Evolutionary conservation across 2,329 filamentous ascomycete species (phyloP).

Genomic region (Aspergillus fumigatus): DNA sequence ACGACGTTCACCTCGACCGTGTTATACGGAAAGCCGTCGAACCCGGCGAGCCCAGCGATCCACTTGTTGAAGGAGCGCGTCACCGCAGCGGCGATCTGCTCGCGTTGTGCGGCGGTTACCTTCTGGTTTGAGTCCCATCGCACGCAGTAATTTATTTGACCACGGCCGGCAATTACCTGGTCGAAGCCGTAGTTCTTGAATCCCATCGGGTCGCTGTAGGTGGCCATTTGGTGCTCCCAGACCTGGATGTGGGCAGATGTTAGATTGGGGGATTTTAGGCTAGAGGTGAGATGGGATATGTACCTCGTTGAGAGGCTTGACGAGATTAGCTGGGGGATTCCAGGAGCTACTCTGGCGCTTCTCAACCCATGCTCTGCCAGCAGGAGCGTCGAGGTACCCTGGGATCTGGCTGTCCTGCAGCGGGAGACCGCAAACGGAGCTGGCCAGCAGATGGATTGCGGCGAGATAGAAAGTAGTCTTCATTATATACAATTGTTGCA

Average conservation of each 20-base stretch:
- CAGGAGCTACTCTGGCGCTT: slow-evolving; percentile 8
- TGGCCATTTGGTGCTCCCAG: slow-evolving; percentile 12
- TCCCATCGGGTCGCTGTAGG: slow-evolving; percentile 10
- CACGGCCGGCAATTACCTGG: slow-evolving; percentile 9
- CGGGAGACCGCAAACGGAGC: slow-evolving; percentile 9
- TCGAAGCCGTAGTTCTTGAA: slow-evolving; percentile 16
- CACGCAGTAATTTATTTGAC: slow-evolving; percentile 17
- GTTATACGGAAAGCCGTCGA: slow-evolving; percentile 13
- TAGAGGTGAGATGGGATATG: neutral
- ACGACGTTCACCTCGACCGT: slow-evolving; percentile 12
- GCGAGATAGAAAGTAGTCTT: slow-evolving; percentile 10
- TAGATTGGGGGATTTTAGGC: neutral
- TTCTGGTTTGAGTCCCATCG: slow-evolving; percentile 12
- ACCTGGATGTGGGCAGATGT: slow-evolving; percentile 1
- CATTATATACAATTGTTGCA: slow-evolving; percentile 2
- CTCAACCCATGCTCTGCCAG: neutral
- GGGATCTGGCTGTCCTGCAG: slow-evolving; percentile 2
- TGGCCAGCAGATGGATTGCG: slow-evolving; percentile 16
- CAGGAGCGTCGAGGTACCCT: neutral
- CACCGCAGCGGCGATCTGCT: slow-evolving; percentile 7
- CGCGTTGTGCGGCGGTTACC: slow-evolving; percentile 6
- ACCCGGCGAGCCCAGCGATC: slow-evolving; percentile 10
- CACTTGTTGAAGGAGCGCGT: slow-evolving; percentile 12
- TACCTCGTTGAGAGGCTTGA: slow-evolving; percentile 12
- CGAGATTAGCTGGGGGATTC: slow-evolving; percentile 12